phyloP scores from a whole-genome alignment of 345 rosid genomes.

The Lagerstroemia speciosa region DNA sequence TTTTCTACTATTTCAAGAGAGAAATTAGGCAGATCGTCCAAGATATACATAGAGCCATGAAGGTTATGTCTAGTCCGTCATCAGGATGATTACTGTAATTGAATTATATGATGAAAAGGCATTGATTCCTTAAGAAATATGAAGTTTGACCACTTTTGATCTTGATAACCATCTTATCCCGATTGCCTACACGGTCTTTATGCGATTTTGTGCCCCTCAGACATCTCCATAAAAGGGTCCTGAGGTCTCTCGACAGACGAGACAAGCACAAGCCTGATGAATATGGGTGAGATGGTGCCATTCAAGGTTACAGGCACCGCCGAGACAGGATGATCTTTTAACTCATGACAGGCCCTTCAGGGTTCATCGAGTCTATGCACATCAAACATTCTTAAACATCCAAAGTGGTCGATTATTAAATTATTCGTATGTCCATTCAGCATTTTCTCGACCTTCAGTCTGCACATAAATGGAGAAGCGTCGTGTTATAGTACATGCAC shows the following conservation, averaged over 20 bases:
- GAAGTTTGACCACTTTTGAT: not conserved
- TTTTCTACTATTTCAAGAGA: not conserved
- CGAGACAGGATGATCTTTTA: not conserved
- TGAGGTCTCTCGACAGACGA: not conserved
- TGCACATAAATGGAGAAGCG: constrained; percentile 20
- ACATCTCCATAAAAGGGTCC: not conserved
- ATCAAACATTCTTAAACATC: not conserved
- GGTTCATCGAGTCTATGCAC: not conserved
- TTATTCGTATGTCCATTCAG: constrained; percentile 78
- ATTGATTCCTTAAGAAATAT: too few species aligned
- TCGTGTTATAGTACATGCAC: not conserved
- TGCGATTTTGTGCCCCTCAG: too few species aligned
- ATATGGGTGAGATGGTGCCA: not conserved
- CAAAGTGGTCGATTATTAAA: too few species aligned
- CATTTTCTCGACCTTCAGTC: constrained; percentile 93
- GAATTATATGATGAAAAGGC: not conserved
- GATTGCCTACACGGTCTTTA: too few species aligned
- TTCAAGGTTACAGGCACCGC: not conserved
- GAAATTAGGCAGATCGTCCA: not conserved
- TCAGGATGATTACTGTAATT: too few species aligned
- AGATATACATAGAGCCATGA: not conserved
- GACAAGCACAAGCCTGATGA: not conserved
- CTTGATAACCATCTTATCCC: not conserved
- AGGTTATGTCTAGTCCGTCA: too few species aligned
- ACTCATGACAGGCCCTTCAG: not conserved